Percentiles rank a stretch among this genome's conserved stretches.
phyloP scores from a whole-genome alignment of 768 basidiomycete species.

The Cubamyces sp. region DNA sequence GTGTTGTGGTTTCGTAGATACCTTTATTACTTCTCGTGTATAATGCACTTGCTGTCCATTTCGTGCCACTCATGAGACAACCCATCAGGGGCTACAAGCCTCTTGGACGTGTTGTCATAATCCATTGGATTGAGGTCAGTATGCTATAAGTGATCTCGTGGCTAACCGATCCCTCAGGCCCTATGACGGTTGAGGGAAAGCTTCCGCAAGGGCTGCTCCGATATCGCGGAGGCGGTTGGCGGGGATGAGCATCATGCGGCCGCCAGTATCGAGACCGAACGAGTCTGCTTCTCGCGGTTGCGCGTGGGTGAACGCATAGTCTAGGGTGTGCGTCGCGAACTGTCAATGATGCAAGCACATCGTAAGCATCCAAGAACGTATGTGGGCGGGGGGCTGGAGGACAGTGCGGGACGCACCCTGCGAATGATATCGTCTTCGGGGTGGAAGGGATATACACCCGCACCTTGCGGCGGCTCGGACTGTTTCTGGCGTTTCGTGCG shows the following conservation, averaged over 20 bases:
- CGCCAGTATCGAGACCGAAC: constrained; percentile 73
- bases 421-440: constrained; percentile 82
- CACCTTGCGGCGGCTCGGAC: constrained; percentile 36
- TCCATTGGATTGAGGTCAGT: too few relatives aligned
- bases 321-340: constrained; percentile 54
- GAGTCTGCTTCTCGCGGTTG: constrained; percentile 63
- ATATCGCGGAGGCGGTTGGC: constrained; percentile 46
- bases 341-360: constrained; percentile 29
- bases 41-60: constrained; percentile 21
- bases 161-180: too few relatives aligned
- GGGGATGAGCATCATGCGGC: constrained; percentile 66
- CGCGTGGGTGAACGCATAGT: constrained; percentile 57
- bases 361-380: too few relatives aligned
- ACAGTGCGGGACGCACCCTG: constrained; percentile 48
- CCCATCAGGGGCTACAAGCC: too few relatives aligned
- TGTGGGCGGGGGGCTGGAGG: not conserved
- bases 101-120: too few relatives aligned
- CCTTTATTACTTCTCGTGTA: constrained; percentile 21
- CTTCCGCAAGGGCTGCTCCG: constrained; percentile 37
- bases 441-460: constrained; percentile 75
- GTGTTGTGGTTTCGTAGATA: constrained; percentile 22
- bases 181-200: constrained; percentile 32
- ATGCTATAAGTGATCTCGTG: too few relatives aligned
- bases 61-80: not conserved
- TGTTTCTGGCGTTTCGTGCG: constrained; percentile 48